These are phyloP conservation scores for Davidsoniella eucalypti DNA, from an alignment of 2,329 filamentous ascomycete genomes.

Conservation along the genomic window DNA sequence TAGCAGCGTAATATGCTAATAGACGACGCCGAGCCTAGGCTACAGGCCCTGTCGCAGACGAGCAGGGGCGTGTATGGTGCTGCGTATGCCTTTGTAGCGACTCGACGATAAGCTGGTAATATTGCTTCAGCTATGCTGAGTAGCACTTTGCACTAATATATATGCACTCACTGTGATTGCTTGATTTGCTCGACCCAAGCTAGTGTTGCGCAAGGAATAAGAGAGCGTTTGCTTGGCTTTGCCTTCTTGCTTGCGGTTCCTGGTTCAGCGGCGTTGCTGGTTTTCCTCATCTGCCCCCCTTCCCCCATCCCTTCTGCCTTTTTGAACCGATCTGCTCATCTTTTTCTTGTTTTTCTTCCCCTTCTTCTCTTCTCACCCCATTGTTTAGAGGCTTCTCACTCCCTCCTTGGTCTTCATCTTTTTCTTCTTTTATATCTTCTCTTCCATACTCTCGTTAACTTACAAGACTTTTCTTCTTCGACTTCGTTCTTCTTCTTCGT, in stretches of 20 bases:
- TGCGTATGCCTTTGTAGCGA: no score
- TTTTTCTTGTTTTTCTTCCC: conserved; percentile 16
- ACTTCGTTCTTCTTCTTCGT: conserved; percentile 2
- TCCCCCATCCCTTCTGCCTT: conserved; percentile 7
- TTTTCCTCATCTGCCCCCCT: conserved; percentile 14
- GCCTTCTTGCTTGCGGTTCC: background rate
- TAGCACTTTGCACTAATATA: no score
- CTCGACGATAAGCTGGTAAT: no score
- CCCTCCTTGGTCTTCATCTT: conserved; percentile 15
- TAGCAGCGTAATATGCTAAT: no score
- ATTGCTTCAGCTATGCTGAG: no score
- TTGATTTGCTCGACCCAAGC: background rate
- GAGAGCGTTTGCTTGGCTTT: background rate
- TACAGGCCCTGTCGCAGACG: no score
- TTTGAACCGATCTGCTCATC: conserved; percentile 15
- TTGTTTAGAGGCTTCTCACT: conserved; percentile 9
- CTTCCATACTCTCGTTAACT: conserved; percentile 18
- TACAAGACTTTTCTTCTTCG: conserved; percentile 13
- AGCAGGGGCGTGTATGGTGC: no score
- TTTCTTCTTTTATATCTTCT: conserved; percentile 16
- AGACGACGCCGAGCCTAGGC: no score
- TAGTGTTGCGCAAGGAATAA: background rate
- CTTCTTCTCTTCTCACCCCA: conserved; percentile 17
- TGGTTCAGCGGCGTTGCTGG: conserved; percentile 11
- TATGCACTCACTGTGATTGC: background rate